Conservation (phyloP, 164 flowering plant species). For the Umbilicus rupestris region DNA sequence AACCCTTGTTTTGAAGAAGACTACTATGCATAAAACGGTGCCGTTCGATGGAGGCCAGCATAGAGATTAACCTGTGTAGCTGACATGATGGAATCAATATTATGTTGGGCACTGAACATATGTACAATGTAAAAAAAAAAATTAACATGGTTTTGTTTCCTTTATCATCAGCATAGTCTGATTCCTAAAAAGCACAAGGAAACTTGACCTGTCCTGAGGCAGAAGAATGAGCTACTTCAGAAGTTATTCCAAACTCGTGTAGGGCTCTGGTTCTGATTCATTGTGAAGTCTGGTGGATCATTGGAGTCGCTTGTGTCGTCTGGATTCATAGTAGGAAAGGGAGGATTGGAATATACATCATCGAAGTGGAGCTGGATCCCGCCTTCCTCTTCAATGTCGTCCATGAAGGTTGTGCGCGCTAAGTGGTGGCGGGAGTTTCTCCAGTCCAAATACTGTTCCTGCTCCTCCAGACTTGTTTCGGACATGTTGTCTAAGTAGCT, state of each 20-base stretch:
- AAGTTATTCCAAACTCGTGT: conserved; percentile 5
- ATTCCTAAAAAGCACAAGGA: background rate
- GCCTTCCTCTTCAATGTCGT: conserved; percentile 38
- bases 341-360: conserved; percentile 47
- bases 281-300: background rate
- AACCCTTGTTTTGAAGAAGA: no score
- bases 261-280: background rate
- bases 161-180: background rate
- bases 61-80: background rate
- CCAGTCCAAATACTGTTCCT: conserved; percentile 41
- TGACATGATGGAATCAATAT: background rate
- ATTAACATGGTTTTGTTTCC: background rate
- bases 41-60: no score
- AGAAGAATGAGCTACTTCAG: background rate
- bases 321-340: conserved; percentile 22
- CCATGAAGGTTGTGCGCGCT: conserved; percentile 35
- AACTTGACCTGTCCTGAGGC: background rate
- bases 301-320: conserved; percentile 16
- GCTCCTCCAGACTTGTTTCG: conserved; percentile 46
- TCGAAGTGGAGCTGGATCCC: conserved; percentile 59
- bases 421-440: conserved; percentile 25
- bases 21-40: no score
- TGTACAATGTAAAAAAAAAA: background rate
- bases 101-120: background rate
- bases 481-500: conserved; percentile 28